Base-by-base conservation (phyloP, 2,329 filamentous ascomycete genomes). In the Alternaria angustiovoidea region DNA sequence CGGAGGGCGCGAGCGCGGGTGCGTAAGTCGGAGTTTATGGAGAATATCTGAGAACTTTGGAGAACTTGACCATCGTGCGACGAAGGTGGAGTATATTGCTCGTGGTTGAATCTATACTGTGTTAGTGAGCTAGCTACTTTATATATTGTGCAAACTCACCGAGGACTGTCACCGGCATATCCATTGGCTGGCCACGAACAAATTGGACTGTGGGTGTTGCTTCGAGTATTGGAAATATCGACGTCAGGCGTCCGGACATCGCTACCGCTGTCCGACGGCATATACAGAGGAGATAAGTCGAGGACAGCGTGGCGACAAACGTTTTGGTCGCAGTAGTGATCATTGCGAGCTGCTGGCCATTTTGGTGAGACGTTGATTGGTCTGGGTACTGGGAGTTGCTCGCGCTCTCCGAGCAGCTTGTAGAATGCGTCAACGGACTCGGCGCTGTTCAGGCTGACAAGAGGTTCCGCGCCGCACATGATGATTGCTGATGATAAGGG, bases 271-370 rank as follows among this genome's bases (percentile, higher is more conserved):
- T 51, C 49, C 9, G 49, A 51, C 4, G 24, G 36, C 24, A 39
- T 20, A n/a, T 12, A 18, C 3, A 41, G 2, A 5, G 36, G 16
- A 5, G n/a, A 38, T 0, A 51, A 4, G n/a, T 51, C 49, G 2
- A 51, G 34, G 34, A 51, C 49, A 7, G 22, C 49, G 49, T 51
- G 49, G 12, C 11, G 36, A 41, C 49, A 51, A 9, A 51, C 36
- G 7, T 38, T 16, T 28, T 51, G 49, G 36, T 26, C 6, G 12
- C 49, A 51, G 7, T 51, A 51, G 22, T 51, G 49, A n/a, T 51
- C 49, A 22, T 51, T 51, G 36, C 49, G 36, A n/a, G 49, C 49
- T 41, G 49, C 49, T 20, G 49, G 49, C 49, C 49, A 51, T 41
- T 20, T 51, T 11, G 36, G 34, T 11, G 22, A 20, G n/a, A 18